Conservation (phyloP, 2,329 filamentous ascomycete genomes). For the Cercospora janseana region DNA sequence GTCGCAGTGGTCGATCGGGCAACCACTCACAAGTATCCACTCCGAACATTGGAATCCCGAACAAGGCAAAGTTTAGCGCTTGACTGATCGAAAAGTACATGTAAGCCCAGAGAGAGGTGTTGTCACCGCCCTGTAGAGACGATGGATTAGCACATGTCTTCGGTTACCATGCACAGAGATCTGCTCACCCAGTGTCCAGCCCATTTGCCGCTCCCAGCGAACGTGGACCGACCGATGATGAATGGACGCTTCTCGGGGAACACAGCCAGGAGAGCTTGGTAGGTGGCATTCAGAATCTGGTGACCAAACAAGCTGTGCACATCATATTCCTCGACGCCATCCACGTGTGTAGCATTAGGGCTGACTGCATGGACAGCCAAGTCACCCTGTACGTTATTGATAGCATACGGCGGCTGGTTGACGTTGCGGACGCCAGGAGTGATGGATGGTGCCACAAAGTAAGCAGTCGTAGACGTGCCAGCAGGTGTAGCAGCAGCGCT, state of each 20-base stretch:
- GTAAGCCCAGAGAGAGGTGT: slow-evolving; percentile 68
- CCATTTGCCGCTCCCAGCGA: slow-evolving; percentile 71
- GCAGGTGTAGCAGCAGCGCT: slow-evolving; percentile 36
- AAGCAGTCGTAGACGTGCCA: slow-evolving; percentile 25
- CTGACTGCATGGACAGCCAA: slow-evolving; percentile 70
- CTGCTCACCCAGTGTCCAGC: slow-evolving; percentile 69
- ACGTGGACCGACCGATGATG: slow-evolving; percentile 80
- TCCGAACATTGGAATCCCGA: slow-evolving; percentile 75
- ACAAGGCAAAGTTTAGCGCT: slow-evolving; percentile 70
- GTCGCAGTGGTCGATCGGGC: slow-evolving; percentile 42
- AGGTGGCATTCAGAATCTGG: slow-evolving; percentile 74
- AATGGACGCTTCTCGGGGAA: slow-evolving; percentile 71
- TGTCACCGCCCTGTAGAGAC: slow-evolving; percentile 51
- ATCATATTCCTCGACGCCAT: slow-evolving; percentile 74
- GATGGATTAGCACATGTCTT: background rate
- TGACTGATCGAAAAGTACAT: slow-evolving; percentile 78
- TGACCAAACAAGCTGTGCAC: slow-evolving; percentile 77
- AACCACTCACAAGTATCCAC: slow-evolving; percentile 64
- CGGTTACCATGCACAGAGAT: too few species aligned
- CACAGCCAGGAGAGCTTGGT: slow-evolving; percentile 64
- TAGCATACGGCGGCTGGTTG: slow-evolving; percentile 36
- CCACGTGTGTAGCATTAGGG: slow-evolving; percentile 73
- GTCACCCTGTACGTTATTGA: slow-evolving; percentile 59
- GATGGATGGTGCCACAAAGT: slow-evolving; percentile 24
- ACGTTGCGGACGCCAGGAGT: slow-evolving; percentile 34